phyloP scores from a whole-genome alignment of 1,284 basidiomycete genomes.

The Bjerkandera adusta region DNA sequence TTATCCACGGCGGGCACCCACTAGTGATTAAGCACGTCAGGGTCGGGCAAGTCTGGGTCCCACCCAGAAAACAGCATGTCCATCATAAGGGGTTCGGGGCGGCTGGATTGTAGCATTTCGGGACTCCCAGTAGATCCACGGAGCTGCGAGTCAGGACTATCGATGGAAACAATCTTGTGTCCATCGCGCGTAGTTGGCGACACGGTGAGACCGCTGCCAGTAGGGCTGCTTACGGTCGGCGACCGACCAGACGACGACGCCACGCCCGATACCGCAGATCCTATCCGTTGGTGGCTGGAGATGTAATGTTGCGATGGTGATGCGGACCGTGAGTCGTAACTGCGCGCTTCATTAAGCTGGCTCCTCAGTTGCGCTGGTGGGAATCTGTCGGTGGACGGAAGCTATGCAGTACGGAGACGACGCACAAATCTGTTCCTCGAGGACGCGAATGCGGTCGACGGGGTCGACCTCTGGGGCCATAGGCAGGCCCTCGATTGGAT shows the following conservation, averaged over 20 bases:
- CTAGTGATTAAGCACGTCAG: constrained; percentile 69
- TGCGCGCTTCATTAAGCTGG: constrained; percentile 55
- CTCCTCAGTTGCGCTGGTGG: constrained; percentile 60
- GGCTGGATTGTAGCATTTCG: constrained; percentile 34
- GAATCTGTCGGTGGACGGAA: not conserved
- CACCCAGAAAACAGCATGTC: constrained; percentile 72
- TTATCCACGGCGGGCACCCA: constrained; percentile 36
- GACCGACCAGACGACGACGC: constrained; percentile 18
- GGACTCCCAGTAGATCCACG: constrained; percentile 51
- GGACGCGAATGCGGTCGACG: constrained; percentile 64
- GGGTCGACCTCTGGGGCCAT: constrained; percentile 75
- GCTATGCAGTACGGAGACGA: constrained; percentile 9
- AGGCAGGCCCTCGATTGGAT: constrained; percentile 76
- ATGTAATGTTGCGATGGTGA: constrained; percentile 37
- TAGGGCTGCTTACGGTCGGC: constrained; percentile 25
- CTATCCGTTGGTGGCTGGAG: constrained; percentile 19
- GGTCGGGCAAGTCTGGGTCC: constrained; percentile 80
- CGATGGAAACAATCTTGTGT: constrained; percentile 38
- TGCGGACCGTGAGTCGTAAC: constrained; percentile 35
- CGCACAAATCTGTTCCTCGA: constrained; percentile 78
- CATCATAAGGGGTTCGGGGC: constrained; percentile 49
- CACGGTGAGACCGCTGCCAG: constrained; percentile 36
- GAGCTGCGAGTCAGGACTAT: constrained; percentile 40
- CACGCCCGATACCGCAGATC: constrained; percentile 22
- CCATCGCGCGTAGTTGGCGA: constrained; percentile 46